Percentiles rank a stretch among this genome's conserved stretches.
These are phyloP conservation scores for Melanogaster broomeanus DNA, from an alignment of 768 basidiomycete species.

Conservation along the genomic window DNA sequence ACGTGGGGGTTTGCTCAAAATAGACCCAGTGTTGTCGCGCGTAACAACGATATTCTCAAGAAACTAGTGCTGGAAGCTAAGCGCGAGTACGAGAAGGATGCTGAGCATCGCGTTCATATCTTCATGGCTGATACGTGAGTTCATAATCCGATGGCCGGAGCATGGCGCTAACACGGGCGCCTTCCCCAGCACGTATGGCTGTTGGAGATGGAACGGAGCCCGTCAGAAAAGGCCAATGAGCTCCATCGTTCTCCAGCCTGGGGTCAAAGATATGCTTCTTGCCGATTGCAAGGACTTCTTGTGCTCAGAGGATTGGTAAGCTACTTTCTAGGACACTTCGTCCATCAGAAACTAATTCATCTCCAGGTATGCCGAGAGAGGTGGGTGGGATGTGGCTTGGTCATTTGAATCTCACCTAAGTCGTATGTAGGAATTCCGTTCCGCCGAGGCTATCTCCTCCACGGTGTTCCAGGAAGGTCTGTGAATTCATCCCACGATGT, in stretches of 20 bases:
- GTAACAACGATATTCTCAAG: conserved; percentile 87
- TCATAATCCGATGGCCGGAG: conserved; percentile 7
- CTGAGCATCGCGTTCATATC: conserved; percentile 87
- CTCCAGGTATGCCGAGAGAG: conserved; percentile 86
- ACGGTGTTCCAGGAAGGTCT: conserved; percentile 86
- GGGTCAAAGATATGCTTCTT: conserved; percentile 88
- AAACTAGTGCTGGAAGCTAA: conserved; percentile 85
- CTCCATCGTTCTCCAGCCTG: conserved; percentile 88
- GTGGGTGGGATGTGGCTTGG: conserved; percentile 41
- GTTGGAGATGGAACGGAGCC: conserved; percentile 89
- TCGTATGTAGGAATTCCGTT: conserved; percentile 72
- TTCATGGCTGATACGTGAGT: conserved; percentile 88
- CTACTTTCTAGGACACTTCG: conserved; percentile 22
- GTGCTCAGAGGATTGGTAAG: conserved; percentile 82
- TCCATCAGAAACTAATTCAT: conserved; percentile 17
- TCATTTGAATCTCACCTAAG: conserved; percentile 19
- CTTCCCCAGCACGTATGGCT: conserved; percentile 57
- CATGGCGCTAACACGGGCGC: conserved; percentile 1
- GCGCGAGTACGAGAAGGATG: conserved; percentile 88
- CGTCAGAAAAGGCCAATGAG: conserved; percentile 89
- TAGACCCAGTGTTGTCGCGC: conserved; percentile 71
- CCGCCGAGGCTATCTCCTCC: conserved; percentile 80
- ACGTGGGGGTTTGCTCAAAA: conserved; percentile 19
- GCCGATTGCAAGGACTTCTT: conserved; percentile 86
- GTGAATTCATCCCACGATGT: conserved; percentile 4